Evolutionary conservation across 495 filamentous ascomycete genomes (phyloP).

Genomic region (Staphylotrichum longicolle): DNA sequence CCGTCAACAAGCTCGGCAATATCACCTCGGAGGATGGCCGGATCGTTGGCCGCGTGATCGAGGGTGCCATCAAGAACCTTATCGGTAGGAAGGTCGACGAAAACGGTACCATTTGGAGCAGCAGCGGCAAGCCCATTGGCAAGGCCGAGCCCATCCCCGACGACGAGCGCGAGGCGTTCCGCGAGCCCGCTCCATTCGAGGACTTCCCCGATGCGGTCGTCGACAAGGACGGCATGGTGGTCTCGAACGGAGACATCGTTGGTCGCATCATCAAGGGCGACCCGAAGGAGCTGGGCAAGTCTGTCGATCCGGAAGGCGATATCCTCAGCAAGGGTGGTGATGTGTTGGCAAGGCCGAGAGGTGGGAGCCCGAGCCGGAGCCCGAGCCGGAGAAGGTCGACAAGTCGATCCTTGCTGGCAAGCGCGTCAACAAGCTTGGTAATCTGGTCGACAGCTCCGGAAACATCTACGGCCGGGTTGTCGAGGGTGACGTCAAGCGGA

Average conservation of each 20-base stretch:
- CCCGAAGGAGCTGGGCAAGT: conserved; percentile 68
- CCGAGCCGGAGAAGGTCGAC: conserved; percentile 51
- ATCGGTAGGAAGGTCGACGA: conserved; percentile 66
- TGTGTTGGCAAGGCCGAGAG: conserved; percentile 74
- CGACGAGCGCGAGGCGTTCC: conserved; percentile 61
- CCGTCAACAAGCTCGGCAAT: conserved; percentile 77
- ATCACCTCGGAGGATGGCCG: conserved; percentile 69
- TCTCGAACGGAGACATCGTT: conserved; percentile 59
- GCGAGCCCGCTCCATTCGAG: conserved; percentile 70
- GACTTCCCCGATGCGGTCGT: conserved; percentile 69
- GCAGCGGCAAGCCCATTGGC: conserved; percentile 69
- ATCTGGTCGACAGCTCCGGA: conserved; percentile 74
- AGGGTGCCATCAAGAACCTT: conserved; percentile 66
- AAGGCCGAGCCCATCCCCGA: conserved; percentile 71
- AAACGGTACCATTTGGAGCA: conserved; percentile 73
- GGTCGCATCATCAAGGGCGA: conserved; percentile 77
- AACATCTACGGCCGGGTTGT: conserved; percentile 71
- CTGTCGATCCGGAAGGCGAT: conserved; percentile 80
- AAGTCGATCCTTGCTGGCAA: conserved; percentile 73
- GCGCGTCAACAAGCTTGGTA: conserved; percentile 81
- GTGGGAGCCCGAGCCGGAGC: conserved; percentile 58
- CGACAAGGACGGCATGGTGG: conserved; percentile 66
- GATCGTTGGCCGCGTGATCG: conserved; percentile 64
- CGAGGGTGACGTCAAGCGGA: conserved; percentile 65
- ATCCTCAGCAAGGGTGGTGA: conserved; percentile 79